phyloP scores from a whole-genome alignment of 1,139 yeast species.

The Debaryomyces psychrophilus region DNA sequence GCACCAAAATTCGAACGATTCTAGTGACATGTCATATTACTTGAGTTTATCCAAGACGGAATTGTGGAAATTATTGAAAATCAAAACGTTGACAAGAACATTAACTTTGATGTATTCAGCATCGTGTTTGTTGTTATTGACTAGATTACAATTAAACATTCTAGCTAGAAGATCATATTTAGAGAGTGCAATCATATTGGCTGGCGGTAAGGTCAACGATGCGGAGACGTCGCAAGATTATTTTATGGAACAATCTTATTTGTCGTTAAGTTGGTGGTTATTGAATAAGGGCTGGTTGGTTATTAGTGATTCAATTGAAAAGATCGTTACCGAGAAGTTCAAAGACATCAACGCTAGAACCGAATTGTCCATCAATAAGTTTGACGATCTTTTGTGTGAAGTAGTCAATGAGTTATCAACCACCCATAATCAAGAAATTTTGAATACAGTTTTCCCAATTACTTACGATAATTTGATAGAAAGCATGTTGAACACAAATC shows the following conservation, averaged over 20 bases:
- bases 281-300: constrained; percentile 81
- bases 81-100: constrained; percentile 72
- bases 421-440: constrained; percentile 24
- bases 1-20: constrained; percentile 32
- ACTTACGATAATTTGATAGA: constrained; percentile 46
- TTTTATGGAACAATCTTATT: constrained; percentile 76
- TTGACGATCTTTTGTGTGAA: constrained; percentile 35
- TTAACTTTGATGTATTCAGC: constrained; percentile 71
- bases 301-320: constrained; percentile 56
- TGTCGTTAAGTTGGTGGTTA: constrained; percentile 93
- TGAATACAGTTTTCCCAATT: constrained; percentile 42
- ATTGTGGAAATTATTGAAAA: constrained; percentile 83
- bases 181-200: constrained; percentile 73
- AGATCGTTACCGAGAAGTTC: constrained; percentile 63
- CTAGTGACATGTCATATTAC: constrained; percentile 33
- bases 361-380: constrained; percentile 64
- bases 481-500: constrained; percentile 49
- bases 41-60: constrained; percentile 64
- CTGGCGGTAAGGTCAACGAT: constrained; percentile 40
- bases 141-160: constrained; percentile 84
- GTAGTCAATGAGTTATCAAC: constrained; percentile 24
- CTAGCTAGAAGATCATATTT: constrained; percentile 85
- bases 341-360: constrained; percentile 69
- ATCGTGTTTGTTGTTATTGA: constrained; percentile 70
- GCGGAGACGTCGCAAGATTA: constrained; percentile 38